Conservation (phyloP, 768 basidiomycete genomes). For the Clathrus columnatus region DNA sequence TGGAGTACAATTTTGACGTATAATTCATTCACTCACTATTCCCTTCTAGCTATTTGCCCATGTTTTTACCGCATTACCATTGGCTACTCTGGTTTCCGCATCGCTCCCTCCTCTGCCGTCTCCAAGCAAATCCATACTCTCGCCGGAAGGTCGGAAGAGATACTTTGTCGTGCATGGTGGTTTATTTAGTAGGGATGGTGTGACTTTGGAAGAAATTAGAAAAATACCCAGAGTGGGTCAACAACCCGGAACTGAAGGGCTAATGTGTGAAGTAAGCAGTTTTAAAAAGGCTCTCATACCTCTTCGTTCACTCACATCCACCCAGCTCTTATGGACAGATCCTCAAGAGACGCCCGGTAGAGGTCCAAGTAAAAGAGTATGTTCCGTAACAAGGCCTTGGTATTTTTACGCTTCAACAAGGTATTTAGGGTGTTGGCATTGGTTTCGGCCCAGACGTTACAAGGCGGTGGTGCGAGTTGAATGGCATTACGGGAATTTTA, state of each 20-base stretch:
- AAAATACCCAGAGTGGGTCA: constrained; percentile 79
- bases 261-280: constrained; percentile 69
- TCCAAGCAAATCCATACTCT: constrained; percentile 54
- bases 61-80: constrained; percentile 84
- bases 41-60: constrained; percentile 75
- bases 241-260: constrained; percentile 89
- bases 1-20: constrained; percentile 19
- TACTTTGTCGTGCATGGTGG: constrained; percentile 97
- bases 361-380: constrained; percentile 90
- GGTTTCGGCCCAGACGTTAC: constrained; percentile 96
- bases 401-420: constrained; percentile 6
- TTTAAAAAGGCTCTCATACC: neutral
- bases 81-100: constrained; percentile 78
- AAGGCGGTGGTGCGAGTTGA: constrained; percentile 77
- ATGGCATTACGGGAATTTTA: constrained; percentile 80
- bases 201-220: constrained; percentile 89
- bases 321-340: constrained; percentile 89
- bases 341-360: constrained; percentile 84
- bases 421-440: constrained; percentile 78
- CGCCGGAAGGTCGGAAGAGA: constrained; percentile 72
- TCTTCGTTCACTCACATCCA: neutral
- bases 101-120: constrained; percentile 46
- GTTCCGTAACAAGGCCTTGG: too few species aligned
- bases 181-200: constrained; percentile 87
- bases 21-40: neutral